phyloP scores from a whole-genome alignment of 352 stramenopile genomes.

The Pythium apleroticum region DNA sequence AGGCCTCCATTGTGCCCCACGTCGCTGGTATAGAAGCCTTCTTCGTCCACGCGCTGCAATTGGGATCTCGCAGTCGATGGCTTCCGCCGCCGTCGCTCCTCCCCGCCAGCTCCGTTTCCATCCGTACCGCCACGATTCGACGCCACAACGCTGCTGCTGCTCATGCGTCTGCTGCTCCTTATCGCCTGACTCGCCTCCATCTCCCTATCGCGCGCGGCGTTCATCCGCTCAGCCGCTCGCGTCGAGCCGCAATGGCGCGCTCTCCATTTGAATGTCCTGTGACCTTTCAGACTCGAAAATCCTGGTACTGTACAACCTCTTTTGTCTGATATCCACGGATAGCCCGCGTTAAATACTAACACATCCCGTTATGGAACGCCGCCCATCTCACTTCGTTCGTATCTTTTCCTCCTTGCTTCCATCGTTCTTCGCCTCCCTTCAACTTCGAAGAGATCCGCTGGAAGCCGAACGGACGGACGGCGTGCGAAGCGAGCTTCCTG shows the following conservation, averaged over 20 bases:
- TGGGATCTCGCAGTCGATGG: neutral
- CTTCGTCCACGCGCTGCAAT: constrained; percentile 3
- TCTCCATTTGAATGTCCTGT: constrained; percentile 1
- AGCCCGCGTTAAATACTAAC: neutral
- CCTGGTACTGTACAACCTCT: neutral
- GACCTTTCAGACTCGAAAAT: neutral
- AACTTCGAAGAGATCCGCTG: neutral
- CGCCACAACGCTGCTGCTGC: neutral
- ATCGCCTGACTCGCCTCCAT: neutral
- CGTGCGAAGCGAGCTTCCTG: neutral
- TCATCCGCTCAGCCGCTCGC: neutral
- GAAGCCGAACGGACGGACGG: neutral
- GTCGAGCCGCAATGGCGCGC: neutral
- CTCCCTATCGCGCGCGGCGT: neutral
- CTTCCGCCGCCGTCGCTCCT: neutral
- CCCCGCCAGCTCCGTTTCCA: neutral
- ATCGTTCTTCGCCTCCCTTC: neutral
- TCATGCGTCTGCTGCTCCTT: neutral
- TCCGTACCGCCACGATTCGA: neutral
- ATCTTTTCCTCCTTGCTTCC: neutral
- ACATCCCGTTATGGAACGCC: neutral
- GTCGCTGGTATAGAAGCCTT: neutral
- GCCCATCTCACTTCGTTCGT: neutral
- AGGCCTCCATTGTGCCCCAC: neutral
- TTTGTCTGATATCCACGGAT: neutral